phyloP scores from a whole-genome alignment of 192 early-diverging fungal genomes.

The Gonapodya prolifera region DNA sequence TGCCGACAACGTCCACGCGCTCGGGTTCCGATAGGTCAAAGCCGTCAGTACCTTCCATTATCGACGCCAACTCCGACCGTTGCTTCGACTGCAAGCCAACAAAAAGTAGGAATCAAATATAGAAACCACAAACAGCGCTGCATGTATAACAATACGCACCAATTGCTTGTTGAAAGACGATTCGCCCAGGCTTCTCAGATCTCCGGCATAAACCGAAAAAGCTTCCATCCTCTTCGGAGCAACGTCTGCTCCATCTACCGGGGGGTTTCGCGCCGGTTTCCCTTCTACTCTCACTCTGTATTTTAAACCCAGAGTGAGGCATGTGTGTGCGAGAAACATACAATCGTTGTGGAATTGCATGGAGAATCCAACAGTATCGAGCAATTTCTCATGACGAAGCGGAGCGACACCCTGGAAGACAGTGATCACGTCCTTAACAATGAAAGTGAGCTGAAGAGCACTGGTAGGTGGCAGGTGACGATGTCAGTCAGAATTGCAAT shows the following conservation, averaged over 20 bases:
- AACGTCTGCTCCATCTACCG: background rate
- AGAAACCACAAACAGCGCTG: constrained; percentile 6
- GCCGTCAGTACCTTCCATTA: background rate
- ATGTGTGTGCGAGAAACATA: background rate
- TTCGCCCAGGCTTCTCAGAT: background rate
- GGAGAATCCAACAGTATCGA: background rate
- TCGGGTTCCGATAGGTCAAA: background rate
- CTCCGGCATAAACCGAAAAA: background rate
- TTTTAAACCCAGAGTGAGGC: background rate
- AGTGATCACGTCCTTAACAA: background rate
- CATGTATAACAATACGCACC: constrained; percentile 14
- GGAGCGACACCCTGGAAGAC: background rate
- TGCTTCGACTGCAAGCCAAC: background rate
- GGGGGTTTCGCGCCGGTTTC: too few relatives aligned
- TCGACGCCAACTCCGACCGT: background rate
- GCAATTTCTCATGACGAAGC: background rate
- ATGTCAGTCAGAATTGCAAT: background rate
- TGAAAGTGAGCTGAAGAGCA: background rate
- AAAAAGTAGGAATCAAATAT: background rate
- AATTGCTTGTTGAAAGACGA: constrained; percentile 17
- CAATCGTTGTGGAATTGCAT: background rate
- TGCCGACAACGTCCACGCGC: background rate
- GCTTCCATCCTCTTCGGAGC: background rate
- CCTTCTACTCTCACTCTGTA: background rate
- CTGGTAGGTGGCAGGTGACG: background rate